Conservation (phyloP, 1,284 basidiomycete species). For the Lentinus polychrous region DNA sequence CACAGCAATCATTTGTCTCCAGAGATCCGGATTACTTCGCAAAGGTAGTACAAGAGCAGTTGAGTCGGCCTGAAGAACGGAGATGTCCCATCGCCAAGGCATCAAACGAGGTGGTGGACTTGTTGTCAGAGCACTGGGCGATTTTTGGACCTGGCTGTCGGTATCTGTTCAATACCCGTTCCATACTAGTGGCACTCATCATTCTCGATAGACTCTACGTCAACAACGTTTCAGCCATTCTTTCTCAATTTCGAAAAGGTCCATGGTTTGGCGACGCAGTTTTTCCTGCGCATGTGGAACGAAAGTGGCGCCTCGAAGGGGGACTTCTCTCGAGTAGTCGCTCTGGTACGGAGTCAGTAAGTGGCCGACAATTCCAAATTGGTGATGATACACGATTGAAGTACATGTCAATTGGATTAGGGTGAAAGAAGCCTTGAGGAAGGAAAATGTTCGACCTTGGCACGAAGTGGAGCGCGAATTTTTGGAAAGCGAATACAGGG, state of each 20-base stretch:
- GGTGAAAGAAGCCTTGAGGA: constrained; percentile 70
- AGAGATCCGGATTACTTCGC: constrained; percentile 74
- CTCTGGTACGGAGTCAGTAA: constrained; percentile 82
- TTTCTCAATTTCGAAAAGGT: constrained; percentile 84
- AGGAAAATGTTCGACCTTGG: constrained; percentile 78
- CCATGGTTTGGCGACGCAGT: constrained; percentile 77
- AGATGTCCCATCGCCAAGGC: constrained; percentile 85
- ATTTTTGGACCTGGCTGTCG: constrained; percentile 74
- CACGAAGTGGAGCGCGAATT: constrained; percentile 85
- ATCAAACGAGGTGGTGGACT: constrained; percentile 82
- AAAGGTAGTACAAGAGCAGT: constrained; percentile 81
- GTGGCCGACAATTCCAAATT: constrained; percentile 25
- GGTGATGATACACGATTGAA: not conserved
- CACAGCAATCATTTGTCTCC: constrained; percentile 37
- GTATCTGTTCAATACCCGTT: constrained; percentile 21
- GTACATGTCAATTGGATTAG: constrained; percentile 28
- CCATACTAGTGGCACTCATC: not conserved
- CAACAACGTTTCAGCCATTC: constrained; percentile 84
- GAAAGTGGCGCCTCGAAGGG: constrained; percentile 79
- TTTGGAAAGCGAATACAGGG: constrained; percentile 79
- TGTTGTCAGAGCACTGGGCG: constrained; percentile 83
- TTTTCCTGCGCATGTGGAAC: constrained; percentile 94
- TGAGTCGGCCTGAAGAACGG: constrained; percentile 69
- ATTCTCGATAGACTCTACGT: constrained; percentile 54
- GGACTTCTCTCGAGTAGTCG: constrained; percentile 80